phyloP scores from a whole-genome alignment of 1,284 basidiomycete genomes.

The Dichomitus squalens region DNA sequence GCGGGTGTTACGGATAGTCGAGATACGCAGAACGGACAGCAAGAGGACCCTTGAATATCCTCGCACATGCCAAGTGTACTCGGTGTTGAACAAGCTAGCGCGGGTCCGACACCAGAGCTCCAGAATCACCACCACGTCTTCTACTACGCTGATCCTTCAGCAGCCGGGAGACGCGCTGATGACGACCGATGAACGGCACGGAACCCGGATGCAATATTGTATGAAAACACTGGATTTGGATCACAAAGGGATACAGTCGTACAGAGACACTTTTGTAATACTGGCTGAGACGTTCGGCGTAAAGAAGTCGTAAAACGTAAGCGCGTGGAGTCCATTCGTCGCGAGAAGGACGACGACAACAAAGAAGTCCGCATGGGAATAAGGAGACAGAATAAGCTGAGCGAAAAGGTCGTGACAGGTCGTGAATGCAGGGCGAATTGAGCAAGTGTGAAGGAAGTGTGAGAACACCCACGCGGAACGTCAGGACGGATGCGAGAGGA shows the following conservation, averaged over 20 bases:
- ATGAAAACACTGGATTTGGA: conserved; percentile 4
- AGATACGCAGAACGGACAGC: too few species aligned
- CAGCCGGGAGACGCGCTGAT: too few species aligned
- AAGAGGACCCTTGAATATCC: too few species aligned
- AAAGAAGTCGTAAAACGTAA: conserved; percentile 15
- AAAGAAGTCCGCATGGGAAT: conserved; percentile 1
- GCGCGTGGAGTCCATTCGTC: not conserved
- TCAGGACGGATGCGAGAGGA: too few species aligned
- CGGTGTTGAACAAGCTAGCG: conserved; percentile 1
- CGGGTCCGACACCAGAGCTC: not conserved
- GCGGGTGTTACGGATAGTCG: too few species aligned
- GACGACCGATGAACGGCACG: not conserved
- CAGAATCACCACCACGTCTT: too few species aligned
- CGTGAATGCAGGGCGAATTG: conserved; percentile 5
- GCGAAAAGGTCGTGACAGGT: conserved; percentile 10
- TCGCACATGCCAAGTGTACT: too few species aligned
- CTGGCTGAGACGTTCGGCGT: not conserved
- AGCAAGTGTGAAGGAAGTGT: not conserved
- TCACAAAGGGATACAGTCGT: conserved; percentile 10
- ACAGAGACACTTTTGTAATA: not conserved
- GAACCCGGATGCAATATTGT: not conserved
- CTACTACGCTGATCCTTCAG: too few species aligned
- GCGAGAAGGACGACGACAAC: not conserved
- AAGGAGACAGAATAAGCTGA: not conserved
- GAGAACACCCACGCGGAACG: too few species aligned